phyloP scores from a whole-genome alignment of 2,329 filamentous ascomycete genomes.

The Dactylonectria macrodidyma region DNA sequence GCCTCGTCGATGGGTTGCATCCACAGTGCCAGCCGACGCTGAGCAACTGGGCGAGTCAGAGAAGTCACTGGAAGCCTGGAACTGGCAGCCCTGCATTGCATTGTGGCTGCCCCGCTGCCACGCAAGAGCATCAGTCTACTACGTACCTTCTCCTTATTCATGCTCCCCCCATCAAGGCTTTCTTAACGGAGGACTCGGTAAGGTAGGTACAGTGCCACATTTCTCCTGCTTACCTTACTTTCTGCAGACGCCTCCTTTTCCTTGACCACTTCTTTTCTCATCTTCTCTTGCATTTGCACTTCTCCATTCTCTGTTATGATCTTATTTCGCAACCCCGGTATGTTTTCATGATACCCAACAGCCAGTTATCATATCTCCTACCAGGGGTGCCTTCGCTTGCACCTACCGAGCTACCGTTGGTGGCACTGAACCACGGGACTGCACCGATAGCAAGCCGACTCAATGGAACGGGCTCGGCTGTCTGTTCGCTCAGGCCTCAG shows the following conservation, averaged over 20 bases:
- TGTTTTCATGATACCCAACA: conserved; percentile 4
- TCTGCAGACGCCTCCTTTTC: background rate
- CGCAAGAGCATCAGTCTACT: conserved; percentile 15
- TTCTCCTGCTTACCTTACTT: background rate
- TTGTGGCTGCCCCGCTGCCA: conserved; percentile 24
- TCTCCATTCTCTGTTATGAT: background rate
- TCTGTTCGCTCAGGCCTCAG: background rate
- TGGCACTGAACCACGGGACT: background rate
- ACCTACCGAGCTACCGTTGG: background rate
- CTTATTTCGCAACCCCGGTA: background rate
- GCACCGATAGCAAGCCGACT: conserved; percentile 12
- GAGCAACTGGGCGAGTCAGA: conserved; percentile 7
- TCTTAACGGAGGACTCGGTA: background rate
- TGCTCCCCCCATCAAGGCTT: background rate
- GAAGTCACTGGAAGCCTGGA: conserved; percentile 8
- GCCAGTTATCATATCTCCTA: background rate
- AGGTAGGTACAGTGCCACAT: conserved; percentile 1
- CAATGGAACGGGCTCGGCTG: conserved; percentile 4
- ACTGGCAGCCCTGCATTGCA: conserved; percentile 22
- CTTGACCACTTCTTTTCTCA: background rate
- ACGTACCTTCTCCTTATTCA: background rate
- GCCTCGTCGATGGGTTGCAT: background rate
- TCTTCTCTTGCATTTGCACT: background rate
- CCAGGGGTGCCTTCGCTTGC: conserved; percentile 14
- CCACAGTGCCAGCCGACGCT: background rate